Percentiles rank a stretch among this genome's conserved stretches.
Evolutionary conservation across 2,329 filamentous ascomycete genomes (phyloP).

Genomic region (Alternaria burnsii): DNA sequence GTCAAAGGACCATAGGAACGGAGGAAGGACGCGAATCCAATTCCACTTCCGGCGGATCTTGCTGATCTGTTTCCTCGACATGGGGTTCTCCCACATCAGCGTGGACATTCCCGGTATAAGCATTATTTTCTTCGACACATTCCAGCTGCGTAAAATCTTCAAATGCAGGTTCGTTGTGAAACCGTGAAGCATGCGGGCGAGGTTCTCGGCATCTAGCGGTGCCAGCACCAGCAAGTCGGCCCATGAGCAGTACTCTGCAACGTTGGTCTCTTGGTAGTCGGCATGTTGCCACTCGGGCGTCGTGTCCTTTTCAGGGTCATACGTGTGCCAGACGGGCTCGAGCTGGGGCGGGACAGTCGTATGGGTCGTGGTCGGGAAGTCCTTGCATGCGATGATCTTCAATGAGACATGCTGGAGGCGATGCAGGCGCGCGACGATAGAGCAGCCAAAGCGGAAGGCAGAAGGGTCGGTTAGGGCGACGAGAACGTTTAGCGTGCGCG

Average conservation of each 20-base stretch:
- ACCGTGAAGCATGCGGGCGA: conserved; percentile 88
- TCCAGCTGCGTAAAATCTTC: conserved; percentile 85
- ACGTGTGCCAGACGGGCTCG: conserved; percentile 44
- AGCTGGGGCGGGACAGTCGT: conserved; percentile 35
- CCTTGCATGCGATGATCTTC: conserved; percentile 42
- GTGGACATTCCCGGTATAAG: conserved; percentile 89
- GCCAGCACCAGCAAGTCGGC: conserved; percentile 85
- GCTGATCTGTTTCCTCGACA: conserved; percentile 85
- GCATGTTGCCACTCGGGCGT: conserved; percentile 35
- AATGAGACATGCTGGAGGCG: conserved; percentile 70
- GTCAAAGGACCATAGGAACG: conserved; percentile 83
- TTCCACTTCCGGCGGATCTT: conserved; percentile 86
- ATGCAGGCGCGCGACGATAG: conserved; percentile 72
- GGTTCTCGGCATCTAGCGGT: conserved; percentile 82
- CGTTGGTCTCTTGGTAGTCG: conserved; percentile 57
- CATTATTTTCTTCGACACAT: conserved; percentile 83
- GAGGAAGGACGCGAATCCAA: conserved; percentile 83
- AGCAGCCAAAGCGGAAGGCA: conserved; percentile 71
- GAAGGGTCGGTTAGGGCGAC: conserved; percentile 71
- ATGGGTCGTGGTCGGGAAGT: conserved; percentile 33
- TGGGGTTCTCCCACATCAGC: conserved; percentile 88
- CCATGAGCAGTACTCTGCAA: conserved; percentile 82
- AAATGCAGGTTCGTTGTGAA: conserved; percentile 82
- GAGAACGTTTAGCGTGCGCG: conserved; percentile 59
- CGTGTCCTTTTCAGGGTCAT: conserved; percentile 30